Base-by-base conservation (phyloP, 164 flowering plant genomes). In the Paratinospora sagittata region DNA sequence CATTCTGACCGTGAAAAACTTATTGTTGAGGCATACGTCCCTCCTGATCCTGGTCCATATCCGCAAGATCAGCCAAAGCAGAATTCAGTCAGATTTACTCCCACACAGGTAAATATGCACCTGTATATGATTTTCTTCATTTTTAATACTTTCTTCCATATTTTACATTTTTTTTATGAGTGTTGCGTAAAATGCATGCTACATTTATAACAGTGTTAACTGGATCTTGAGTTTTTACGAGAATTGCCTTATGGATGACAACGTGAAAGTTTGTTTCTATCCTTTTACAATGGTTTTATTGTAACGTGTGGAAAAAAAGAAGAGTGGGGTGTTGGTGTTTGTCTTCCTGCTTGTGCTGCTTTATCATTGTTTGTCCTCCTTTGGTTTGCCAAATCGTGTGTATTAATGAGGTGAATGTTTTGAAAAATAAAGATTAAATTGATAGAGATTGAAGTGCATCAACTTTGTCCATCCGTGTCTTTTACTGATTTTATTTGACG, bases 11-110 rank as follows among this genome's bases (percentile, higher is more conserved):
- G 80, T 66, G 91, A 88, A 65, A 73, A 82, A 52, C 92, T 93
- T 47, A 70, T 87, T 72, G 96, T 96, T 69, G 98, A 96, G 82
- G 83, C 93, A 17, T 93, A 93, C 77, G 76, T 86, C 67, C 96
- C 99, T 81, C 91, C 95, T 45, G 91, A 92, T 76, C 96, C 96
- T 1, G 99, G 99, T 75, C 99, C 99, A 72, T 96, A 96, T 85
- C 99, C 99, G 30, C 98, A 93, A 82, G 99, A 96, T 79, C 89
- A 93, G 76, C 99, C 99, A 6, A 93, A 89, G 73, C 86, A 87
- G 76, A 96, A 96, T 74, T 86, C 92, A 14, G 98, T 96, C 64
- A 84, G 89, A 82, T 96, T 96, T 80, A 96, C 99, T 30, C 82
- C 96, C 26, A 93, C 93, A 41, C 99, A 96, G 97, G 99, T 96